Percentiles rank a stretch among this genome's conserved stretches.
Conservation (phyloP, 345 rosid species). For the Heritiera littoralis region DNA sequence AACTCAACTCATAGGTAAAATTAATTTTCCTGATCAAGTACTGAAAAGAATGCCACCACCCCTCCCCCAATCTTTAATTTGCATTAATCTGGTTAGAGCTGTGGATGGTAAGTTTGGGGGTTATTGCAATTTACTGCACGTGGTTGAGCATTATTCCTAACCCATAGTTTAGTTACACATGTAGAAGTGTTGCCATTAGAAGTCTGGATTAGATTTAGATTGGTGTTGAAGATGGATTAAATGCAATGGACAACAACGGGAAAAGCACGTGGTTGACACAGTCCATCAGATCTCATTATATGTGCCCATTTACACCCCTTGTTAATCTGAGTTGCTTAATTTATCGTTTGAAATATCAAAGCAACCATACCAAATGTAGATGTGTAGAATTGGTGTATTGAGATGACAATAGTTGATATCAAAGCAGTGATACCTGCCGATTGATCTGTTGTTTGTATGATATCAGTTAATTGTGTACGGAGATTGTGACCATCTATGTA, state of each 20-base stretch:
- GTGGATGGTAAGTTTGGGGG: neutral
- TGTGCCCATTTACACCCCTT: neutral
- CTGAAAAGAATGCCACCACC: neutral
- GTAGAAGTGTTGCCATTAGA: neutral
- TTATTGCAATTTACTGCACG: neutral
- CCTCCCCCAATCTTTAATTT: neutral
- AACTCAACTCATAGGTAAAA: slow-evolving; percentile 43
- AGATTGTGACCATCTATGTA: neutral
- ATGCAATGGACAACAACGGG: neutral
- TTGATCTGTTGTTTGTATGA: neutral
- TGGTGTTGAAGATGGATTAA: neutral
- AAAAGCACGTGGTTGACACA: neutral
- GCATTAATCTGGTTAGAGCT: neutral
- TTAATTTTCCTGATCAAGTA: neutral
- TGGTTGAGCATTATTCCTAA: neutral
- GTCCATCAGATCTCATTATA: neutral
- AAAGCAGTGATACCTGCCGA: neutral
- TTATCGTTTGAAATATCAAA: neutral
- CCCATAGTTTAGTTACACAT: neutral
- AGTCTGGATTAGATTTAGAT: neutral
- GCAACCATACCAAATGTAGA: neutral
- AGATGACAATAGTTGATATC: neutral
- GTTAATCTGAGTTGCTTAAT: neutral
- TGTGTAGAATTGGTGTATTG: neutral
- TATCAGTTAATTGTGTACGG: neutral